phyloP scores from a whole-genome alignment of 257 asterid species.

The Craterostigma plantagineum region DNA sequence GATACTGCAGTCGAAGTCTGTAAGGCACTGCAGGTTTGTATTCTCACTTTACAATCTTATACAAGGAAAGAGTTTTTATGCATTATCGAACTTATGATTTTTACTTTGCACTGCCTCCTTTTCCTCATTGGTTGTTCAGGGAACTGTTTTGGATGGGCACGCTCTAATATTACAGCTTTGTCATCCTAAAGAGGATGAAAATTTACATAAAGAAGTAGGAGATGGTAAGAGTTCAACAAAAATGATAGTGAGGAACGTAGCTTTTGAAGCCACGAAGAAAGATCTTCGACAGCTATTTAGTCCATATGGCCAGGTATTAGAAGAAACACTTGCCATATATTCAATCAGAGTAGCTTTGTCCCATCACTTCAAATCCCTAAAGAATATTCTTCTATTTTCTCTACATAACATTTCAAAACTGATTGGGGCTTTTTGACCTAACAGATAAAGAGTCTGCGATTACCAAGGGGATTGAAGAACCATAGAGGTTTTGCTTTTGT shows the following conservation, averaged over 20 bases:
- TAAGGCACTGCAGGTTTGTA: constrained; percentile 60
- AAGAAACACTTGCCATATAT: constrained; percentile 3
- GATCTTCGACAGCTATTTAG: constrained; percentile 71
- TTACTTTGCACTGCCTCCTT: not conserved
- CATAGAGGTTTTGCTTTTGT: constrained; percentile 94
- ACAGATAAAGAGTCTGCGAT: constrained; percentile 72
- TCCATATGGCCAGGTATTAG: constrained; percentile 76
- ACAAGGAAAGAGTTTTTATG: no score
- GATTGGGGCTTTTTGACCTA: not conserved
- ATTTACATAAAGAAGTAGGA: constrained; percentile 22
- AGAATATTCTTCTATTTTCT: no score
- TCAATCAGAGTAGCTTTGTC: no score
- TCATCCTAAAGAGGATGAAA: constrained; percentile 51
- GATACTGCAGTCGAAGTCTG: constrained; percentile 66
- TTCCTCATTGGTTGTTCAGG: constrained; percentile 21
- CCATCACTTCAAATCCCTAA: no score
- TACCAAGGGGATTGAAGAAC: constrained; percentile 63
- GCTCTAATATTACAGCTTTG: constrained; percentile 77
- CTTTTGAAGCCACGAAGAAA: constrained; percentile 90
- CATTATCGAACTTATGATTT: not conserved
- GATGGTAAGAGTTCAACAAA: constrained; percentile 65
- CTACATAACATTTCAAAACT: no score
- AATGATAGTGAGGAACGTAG: constrained; percentile 79
- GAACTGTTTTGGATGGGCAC: constrained; percentile 89
- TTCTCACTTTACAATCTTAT: no score